Evolutionary conservation across 805 yeast genomes (phyloP).

Genomic region (Candida easanensis): DNA sequence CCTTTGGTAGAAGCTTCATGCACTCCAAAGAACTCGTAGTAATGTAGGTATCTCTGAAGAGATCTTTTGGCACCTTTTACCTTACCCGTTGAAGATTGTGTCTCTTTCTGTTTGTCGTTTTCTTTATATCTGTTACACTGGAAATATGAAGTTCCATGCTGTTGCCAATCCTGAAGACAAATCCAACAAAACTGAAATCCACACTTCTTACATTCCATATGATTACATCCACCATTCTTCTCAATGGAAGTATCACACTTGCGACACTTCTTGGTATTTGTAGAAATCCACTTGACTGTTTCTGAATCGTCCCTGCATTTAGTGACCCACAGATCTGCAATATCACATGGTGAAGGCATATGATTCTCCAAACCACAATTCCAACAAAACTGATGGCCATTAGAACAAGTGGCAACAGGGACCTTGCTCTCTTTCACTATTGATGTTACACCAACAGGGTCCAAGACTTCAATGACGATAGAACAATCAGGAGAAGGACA

Average conservation of each 20-base stretch:
- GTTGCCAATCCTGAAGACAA: constrained; percentile 73
- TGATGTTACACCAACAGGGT: constrained; percentile 10
- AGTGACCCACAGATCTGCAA: constrained; percentile 68
- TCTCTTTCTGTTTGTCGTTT: constrained; percentile 30
- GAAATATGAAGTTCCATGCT: constrained; percentile 62
- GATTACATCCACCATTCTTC: constrained; percentile 96
- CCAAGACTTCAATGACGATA: constrained; percentile 44
- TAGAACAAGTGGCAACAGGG: constrained; percentile 68
- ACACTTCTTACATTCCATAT: constrained; percentile 86
- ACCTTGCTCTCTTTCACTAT: constrained; percentile 28
- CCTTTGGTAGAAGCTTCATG: constrained; percentile 76
- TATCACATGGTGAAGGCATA: constrained; percentile 76
- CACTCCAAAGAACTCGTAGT: constrained; percentile 66
- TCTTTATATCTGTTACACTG: constrained; percentile 62
- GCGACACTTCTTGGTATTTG: constrained; percentile 85
- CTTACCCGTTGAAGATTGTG: constrained; percentile 10
- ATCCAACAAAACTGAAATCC: constrained; percentile 88
- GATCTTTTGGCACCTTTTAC: constrained; percentile 42
- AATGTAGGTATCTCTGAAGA: constrained; percentile 68
- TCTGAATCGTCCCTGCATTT: constrained; percentile 86
- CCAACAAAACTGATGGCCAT: constrained; percentile 74
- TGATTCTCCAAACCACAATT: constrained; percentile 75
- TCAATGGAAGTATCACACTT: constrained; percentile 78
- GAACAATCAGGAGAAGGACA: constrained; percentile 87
- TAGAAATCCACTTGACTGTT: constrained; percentile 81